phyloP scores from a whole-genome alignment of 2,329 filamentous ascomycete genomes.

The Ophiostoma ulmi region DNA sequence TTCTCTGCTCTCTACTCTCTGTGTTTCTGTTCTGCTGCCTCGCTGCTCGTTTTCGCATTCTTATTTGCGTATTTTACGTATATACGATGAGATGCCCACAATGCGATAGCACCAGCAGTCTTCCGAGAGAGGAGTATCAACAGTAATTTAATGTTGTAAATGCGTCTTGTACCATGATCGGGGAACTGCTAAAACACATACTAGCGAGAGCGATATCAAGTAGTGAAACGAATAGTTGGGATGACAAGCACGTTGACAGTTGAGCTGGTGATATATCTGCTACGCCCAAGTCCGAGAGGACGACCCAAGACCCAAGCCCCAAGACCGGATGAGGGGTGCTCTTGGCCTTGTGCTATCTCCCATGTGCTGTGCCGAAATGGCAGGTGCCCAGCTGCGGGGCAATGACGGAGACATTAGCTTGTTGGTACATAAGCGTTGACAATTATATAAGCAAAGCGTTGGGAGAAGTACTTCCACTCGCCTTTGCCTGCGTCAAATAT shows the following conservation, averaged over 20 bases:
- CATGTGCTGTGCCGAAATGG: constrained; percentile 2
- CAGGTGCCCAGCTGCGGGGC: constrained; percentile 6
- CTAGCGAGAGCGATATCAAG: background rate
- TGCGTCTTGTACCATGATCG: background rate
- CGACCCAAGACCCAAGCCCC: background rate
- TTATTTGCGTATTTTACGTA: background rate
- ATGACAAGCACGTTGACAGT: background rate
- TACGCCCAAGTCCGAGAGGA: background rate
- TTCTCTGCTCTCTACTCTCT: background rate
- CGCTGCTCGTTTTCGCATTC: constrained; percentile 2
- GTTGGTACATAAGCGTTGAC: background rate
- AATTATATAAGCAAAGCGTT: background rate
- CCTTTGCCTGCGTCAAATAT: background rate
- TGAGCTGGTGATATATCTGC: background rate
- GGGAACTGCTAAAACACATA: background rate
- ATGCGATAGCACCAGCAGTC: background rate
- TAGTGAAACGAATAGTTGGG: background rate
- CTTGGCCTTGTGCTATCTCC: constrained; percentile 2
- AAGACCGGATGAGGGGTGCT: background rate
- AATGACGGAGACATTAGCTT: background rate
- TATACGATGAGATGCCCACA: background rate
- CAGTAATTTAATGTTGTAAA: background rate
- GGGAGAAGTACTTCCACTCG: too few relatives aligned
- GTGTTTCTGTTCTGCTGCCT: background rate
- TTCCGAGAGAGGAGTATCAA: background rate